These are phyloP conservation scores for Polytrichum formosum DNA, from an alignment of 225 moss, liverwort and hornwort genomes.

Conservation along the genomic window DNA sequence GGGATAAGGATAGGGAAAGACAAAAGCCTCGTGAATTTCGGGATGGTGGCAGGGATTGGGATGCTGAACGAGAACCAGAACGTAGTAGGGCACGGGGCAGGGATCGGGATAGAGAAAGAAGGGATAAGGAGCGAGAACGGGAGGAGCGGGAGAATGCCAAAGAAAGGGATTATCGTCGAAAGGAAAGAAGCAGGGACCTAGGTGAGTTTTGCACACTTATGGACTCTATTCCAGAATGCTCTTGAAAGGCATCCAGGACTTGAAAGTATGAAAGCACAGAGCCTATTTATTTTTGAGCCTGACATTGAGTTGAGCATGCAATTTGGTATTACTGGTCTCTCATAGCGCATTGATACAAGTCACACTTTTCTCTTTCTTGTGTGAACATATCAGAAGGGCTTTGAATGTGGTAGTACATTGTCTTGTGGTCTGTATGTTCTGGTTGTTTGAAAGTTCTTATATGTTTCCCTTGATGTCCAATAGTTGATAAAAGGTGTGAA, in stretches of 20 bases:
- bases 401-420: too few relatives aligned
- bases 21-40: slow-evolving; percentile 45
- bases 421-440: too few relatives aligned
- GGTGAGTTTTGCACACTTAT: slow-evolving; percentile 36
- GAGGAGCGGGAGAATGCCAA: slow-evolving; percentile 54
- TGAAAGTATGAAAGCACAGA: too few relatives aligned
- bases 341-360: too few relatives aligned
- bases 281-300: too few relatives aligned
- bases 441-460: not conserved
- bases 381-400: too few relatives aligned
- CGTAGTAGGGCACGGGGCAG: slow-evolving; percentile 57
- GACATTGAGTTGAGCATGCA: too few relatives aligned
- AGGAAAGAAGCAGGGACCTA: slow-evolving; percentile 88
- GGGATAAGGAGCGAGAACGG: slow-evolving; percentile 82
- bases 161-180: slow-evolving; percentile 81
- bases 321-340: too few relatives aligned
- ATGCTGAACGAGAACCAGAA: slow-evolving; percentile 59
- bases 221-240: too few relatives aligned
- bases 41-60: slow-evolving; percentile 74
- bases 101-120: slow-evolving; percentile 82
- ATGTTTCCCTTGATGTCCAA: not conserved
- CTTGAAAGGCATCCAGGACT: too few relatives aligned
- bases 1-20: slow-evolving; percentile 73
- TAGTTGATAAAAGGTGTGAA: slow-evolving; percentile 24
- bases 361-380: too few relatives aligned